Percentiles rank a stretch among this genome's conserved stretches.
phyloP scores from a whole-genome alignment of 2,329 filamentous ascomycete genomes.

The Penicillium sp. region DNA sequence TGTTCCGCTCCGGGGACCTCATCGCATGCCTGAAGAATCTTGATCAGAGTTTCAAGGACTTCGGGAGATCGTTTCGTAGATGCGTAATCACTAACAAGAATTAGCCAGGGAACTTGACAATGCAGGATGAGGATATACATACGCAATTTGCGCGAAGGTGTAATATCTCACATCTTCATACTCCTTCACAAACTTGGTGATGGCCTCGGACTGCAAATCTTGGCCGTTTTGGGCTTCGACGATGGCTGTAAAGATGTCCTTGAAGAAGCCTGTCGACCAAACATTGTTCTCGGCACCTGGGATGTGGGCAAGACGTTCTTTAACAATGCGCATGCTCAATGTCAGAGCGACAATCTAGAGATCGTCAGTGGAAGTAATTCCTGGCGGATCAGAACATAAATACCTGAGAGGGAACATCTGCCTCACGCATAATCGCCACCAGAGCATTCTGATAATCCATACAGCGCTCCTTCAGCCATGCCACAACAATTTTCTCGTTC shows the following conservation, averaged over 20 bases:
- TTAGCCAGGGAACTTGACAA: conserved; percentile 4
- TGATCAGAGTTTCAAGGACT: conserved; percentile 38
- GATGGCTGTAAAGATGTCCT: conserved; percentile 62
- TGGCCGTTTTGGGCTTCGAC: conserved; percentile 58
- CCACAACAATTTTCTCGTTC: conserved; percentile 70
- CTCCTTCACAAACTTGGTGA: conserved; percentile 73
- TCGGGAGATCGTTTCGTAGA: conserved; percentile 26
- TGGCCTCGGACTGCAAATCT: conserved; percentile 67
- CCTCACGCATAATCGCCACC: conserved; percentile 58
- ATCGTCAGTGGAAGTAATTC: conserved; percentile 12
- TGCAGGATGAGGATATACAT: conserved; percentile 37
- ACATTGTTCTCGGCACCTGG: conserved; percentile 62
- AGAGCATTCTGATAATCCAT: conserved; percentile 68
- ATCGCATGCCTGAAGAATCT: conserved; percentile 55
- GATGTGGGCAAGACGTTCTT: conserved; percentile 69
- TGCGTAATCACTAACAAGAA: conserved; percentile 37
- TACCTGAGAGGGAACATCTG: conserved; percentile 58
- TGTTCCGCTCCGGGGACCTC: conserved; percentile 58
- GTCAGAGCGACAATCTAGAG: conserved; percentile 67
- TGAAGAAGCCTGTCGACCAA: conserved; percentile 73
- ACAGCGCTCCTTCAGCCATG: conserved; percentile 76
- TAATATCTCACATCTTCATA: conserved; percentile 84
- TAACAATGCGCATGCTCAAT: conserved; percentile 78
- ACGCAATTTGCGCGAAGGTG: conserved; percentile 73
- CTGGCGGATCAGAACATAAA: conserved; percentile 8